Evolutionary conservation across 208 protist species (phyloP).

Genomic region (Trypanosoma vivax): DNA sequence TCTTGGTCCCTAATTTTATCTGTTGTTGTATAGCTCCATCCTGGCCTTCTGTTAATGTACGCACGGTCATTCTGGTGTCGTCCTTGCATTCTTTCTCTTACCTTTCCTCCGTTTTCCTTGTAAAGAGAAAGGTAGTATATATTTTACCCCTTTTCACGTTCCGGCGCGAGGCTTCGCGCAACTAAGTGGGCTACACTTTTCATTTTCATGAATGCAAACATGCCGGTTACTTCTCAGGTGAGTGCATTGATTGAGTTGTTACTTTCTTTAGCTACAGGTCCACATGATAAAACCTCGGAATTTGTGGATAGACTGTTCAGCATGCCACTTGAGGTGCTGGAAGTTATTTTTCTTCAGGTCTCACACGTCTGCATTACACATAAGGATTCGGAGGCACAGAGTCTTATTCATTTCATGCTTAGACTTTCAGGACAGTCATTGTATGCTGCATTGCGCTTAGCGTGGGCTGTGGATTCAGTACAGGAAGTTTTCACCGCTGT

Average conservation of each 20-base stretch:
- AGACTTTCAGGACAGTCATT: constrained; percentile 71
- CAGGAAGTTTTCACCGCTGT: constrained; percentile 31
- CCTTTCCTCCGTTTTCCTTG: no score
- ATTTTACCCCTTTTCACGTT: no score
- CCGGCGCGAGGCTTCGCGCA: no score
- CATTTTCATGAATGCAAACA: no score
- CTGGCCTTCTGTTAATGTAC: no score
- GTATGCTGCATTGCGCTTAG: constrained; percentile 56
- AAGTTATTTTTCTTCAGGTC: constrained; percentile 79
- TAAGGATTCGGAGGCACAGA: constrained; percentile 30
- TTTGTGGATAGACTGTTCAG: constrained; percentile 60
- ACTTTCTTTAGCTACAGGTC: constrained; percentile 31
- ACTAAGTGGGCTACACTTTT: no score
- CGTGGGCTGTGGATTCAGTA: constrained; percentile 73
- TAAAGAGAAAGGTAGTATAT: no score
- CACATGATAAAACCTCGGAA: constrained; percentile 32
- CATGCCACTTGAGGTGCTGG: constrained; percentile 33
- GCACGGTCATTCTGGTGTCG: no score
- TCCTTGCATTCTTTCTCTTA: no score
- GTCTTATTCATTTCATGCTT: constrained; percentile 64
- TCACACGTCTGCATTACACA: constrained; percentile 76
- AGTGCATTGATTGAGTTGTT: constrained; percentile 53
- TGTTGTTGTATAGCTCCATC: no score
- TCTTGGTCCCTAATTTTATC: no score
- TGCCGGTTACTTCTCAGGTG: no score